Base-by-base conservation (phyloP, 2,329 filamentous ascomycete species). In the Stemphylium vesicarium region DNA sequence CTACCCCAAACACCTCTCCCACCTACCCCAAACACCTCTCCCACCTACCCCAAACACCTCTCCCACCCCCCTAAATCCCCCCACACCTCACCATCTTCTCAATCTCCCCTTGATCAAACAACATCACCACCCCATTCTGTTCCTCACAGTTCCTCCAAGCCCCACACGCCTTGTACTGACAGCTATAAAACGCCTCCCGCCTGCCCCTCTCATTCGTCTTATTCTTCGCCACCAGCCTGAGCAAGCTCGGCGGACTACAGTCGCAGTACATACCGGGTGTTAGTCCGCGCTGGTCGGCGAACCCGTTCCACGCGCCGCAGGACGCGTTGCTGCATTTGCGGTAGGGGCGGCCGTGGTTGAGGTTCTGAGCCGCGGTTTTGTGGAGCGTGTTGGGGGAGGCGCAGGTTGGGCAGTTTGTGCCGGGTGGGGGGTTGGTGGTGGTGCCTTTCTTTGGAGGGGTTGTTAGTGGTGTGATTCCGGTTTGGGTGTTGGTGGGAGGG, bases 251-350 rank as follows among this genome's bases (percentile, higher is more conserved):
- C 3, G 35, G 20, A 9, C 4, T 5, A n/a, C 48, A 50, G 1
- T 32, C 13, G 8, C 48, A 50, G 3, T 18, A 20, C 15, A 8
- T 8, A 5, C 24, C 15, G 2, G 48, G 22, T 5, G 26, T 18
- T 4, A 52, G 42, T 4, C 50, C 50, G 8, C 44, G 44, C 2
- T 15, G 6, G 31, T 53, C 50, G 7, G 50, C 7, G n/a, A 48
- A 53, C 3, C 50, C 50, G 33, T 53, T 53, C 32, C 43, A 53
- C 16, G 38, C 18, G 44, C 22, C 18, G 39, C 44, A 53, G 2
- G 26, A 15, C 2, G 2, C 7, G 29, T 39, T 41, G n/a, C 13
- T 36, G 42, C 50, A 53, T 22, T 8, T 32, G 32, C 50, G 41
- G 20, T 36, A 52, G 2, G 29, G 36, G 8, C 50, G 50, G 0